phyloP scores from a whole-genome alignment of 2,329 filamentous ascomycete species.

The Pseudogymnoascus sp. region DNA sequence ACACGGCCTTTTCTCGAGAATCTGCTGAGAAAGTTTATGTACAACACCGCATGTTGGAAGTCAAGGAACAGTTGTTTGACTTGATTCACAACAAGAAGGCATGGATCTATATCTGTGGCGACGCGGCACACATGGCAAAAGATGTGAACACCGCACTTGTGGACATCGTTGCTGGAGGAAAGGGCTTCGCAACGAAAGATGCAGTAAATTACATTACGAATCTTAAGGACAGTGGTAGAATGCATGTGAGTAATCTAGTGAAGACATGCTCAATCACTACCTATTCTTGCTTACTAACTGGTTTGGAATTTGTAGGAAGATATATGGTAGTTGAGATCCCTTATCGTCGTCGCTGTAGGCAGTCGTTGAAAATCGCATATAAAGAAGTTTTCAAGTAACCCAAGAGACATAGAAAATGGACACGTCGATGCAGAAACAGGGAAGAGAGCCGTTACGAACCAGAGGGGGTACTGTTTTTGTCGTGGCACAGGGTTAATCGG shows the following conservation, averaged over 20 bases:
- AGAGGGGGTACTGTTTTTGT: too few relatives aligned
- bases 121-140: slow-evolving; percentile 5
- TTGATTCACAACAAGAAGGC: neutral
- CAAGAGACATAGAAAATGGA: too few relatives aligned
- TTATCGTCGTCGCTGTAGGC: too few relatives aligned
- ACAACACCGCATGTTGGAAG: neutral
- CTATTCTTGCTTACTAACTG: neutral
- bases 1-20: slow-evolving; percentile 7
- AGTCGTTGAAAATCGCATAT: too few relatives aligned
- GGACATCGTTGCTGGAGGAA: neutral
- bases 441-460: too few relatives aligned
- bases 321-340: neutral
- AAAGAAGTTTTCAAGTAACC: too few relatives aligned
- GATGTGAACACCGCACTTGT: neutral
- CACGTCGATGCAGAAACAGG: too few relatives aligned
- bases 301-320: neutral
- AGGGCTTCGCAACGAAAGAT: neutral
- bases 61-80: neutral
- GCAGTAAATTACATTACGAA: neutral
- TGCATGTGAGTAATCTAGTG: neutral
- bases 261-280: neutral
- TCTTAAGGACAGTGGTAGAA: neutral
- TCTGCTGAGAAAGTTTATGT: slow-evolving; percentile 5
- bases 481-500: too few relatives aligned
- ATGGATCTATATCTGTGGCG: slow-evolving; percentile 7